Evolutionary conservation across 1,139 yeast genomes (phyloP), one percentile per base, ranked within the genome.

Genomic region (Candida neerlandica): DNA sequence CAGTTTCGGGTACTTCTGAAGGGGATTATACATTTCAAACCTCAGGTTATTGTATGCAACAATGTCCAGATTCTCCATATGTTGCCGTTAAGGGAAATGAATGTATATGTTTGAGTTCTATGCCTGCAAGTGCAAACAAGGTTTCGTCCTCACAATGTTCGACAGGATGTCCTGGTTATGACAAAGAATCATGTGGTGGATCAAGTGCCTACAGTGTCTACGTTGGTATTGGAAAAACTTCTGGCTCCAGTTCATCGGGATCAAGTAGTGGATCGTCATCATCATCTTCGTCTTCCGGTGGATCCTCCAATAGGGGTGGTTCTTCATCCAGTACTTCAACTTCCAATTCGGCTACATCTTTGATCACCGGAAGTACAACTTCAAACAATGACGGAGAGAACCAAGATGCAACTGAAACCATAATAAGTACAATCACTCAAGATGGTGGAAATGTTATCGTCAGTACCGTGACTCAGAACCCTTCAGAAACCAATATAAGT

Each of bases 41-140:
- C 1, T 72, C 84, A 1, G 67, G 73, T 5, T 64, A 71, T 50
- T 86, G 92, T 64, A 57, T 75, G 0, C 14, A 19, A 5, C 57
- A 61, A 42, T 86, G 92, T 64, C 65, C 78, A 4, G 65, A 69
- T 23, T 74, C 69, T 50, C 69, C 82, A 3, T 86, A 81, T 58
- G 78, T 84, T 58, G 96, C 94, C 6, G 58, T 86, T 42, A 67
- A 70, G 15, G 92, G 90, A 38, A 63, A 70, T 47, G 66, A 70
- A 18, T 89, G 96, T 67, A 81, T 73, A 61, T 89, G 96, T 66
- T 88, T 92, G 52, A 61, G 69, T 52, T 55, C 69, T 0, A 61
- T 74, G 16, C 96, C 96, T 1, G 54, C 73, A 5, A 49, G 69
- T 14, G 55, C 73, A 1, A 55, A 67, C 16, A 60, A 63, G 44